Percentiles rank a stretch among this genome's conserved stretches.
Conservation (phyloP, 345 rosid genomes). For the Passiflora organensis region DNA sequence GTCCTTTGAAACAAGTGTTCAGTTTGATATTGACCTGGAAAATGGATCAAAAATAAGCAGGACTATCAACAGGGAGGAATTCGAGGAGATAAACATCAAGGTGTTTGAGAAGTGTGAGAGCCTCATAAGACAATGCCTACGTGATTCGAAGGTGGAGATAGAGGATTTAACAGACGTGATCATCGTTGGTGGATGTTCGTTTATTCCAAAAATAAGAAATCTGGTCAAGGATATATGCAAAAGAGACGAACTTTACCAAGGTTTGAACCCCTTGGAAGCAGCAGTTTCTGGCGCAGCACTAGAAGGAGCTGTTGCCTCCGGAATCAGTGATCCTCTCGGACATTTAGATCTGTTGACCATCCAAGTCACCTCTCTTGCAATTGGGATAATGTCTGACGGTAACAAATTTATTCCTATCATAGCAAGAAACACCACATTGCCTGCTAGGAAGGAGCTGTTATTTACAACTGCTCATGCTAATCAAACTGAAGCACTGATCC, state of each 20-base stretch:
- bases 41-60: conserved; percentile 47
- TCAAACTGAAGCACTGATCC: conserved; percentile 66
- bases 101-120: conserved; percentile 59
- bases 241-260: conserved; percentile 50
- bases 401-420: conserved; percentile 57
- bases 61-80: conserved; percentile 48
- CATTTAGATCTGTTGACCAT: conserved; percentile 76
- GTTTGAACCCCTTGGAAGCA: conserved; percentile 61
- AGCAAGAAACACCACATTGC: conserved; percentile 63
- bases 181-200: conserved; percentile 82
- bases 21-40: conserved; percentile 63
- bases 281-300: conserved; percentile 81
- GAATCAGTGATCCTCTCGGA: conserved; percentile 74
- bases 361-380: conserved; percentile 60
- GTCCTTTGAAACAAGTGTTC: conserved; percentile 38
- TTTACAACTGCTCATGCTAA: conserved; percentile 63
- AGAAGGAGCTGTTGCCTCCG: conserved; percentile 90
- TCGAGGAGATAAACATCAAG: conserved; percentile 57
- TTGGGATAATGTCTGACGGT: conserved; percentile 62
- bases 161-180: conserved; percentile 62
- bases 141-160: conserved; percentile 53
- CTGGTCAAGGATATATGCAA: conserved; percentile 43
- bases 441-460: conserved; percentile 60
- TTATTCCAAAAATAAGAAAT: conserved; percentile 49
- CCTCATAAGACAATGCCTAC: conserved; percentile 58